phyloP scores from a whole-genome alignment of 495 filamentous ascomycete genomes.

The Lasiosphaeriaceae sp. region DNA sequence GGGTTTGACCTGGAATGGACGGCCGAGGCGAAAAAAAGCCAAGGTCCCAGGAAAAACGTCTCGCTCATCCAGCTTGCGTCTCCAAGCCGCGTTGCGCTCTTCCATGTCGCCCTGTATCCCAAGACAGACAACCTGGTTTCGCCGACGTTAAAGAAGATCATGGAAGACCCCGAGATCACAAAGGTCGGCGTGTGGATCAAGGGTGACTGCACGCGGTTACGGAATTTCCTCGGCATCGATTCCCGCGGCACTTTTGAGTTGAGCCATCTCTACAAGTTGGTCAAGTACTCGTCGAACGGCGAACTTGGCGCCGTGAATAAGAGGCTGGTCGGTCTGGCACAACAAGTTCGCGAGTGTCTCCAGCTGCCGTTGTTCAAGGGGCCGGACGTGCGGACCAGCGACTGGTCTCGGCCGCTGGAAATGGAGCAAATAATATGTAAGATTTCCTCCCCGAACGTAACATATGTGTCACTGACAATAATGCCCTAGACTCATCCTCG shows the following conservation, averaged over 20 bases:
- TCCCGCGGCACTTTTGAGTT: constrained; percentile 70
- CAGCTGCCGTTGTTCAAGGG: constrained; percentile 76
- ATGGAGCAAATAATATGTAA: constrained; percentile 70
- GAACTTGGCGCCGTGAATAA: constrained; percentile 58
- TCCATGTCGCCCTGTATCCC: constrained; percentile 67
- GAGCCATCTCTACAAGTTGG: constrained; percentile 71
- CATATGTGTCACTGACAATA: not conserved
- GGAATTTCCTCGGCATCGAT: constrained; percentile 60
- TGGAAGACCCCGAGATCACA: constrained; percentile 64
- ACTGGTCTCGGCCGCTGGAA: constrained; percentile 63
- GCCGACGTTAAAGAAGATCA: constrained; percentile 62
- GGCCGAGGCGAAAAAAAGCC: constrained; percentile 37
- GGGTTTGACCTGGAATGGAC: constrained; percentile 90
- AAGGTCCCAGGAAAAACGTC: constrained; percentile 59
- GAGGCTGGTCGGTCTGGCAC: constrained; percentile 58
- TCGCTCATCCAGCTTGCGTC: constrained; percentile 79
- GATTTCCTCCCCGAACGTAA: constrained; percentile 8
- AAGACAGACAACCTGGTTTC: constrained; percentile 58
- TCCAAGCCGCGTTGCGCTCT: constrained; percentile 71
- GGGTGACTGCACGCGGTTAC: constrained; percentile 67
- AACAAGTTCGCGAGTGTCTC: constrained; percentile 66
- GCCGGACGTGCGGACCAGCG: constrained; percentile 57
- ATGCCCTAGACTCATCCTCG: constrained; percentile 64
- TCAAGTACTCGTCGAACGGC: constrained; percentile 53
- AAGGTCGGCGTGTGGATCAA: constrained; percentile 78